Conservation (phyloP, 768 basidiomycete genomes). For the Hirschioporus abietinus region DNA sequence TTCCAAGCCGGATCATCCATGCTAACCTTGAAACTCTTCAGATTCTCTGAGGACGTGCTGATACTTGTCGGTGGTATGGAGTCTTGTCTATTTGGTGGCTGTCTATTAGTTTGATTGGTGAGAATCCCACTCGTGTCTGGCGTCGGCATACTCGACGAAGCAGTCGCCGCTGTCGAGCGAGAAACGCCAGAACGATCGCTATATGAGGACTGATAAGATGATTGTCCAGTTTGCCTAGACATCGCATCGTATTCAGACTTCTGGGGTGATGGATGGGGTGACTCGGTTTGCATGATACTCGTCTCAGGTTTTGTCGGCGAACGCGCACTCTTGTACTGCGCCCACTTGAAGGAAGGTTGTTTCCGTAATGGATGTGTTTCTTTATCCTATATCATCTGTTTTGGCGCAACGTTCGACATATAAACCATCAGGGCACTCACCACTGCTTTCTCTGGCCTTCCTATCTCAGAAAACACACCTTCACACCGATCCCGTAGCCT, state of each 20-base stretch:
- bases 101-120: background rate
- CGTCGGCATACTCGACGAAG: background rate
- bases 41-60: conserved; percentile 41
- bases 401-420: background rate
- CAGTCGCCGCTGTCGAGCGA: background rate
- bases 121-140: background rate
- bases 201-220: background rate
- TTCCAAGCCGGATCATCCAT: conserved; percentile 99
- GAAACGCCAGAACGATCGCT: background rate
- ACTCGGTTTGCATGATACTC: conserved; percentile 40
- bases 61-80: background rate
- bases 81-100: background rate
- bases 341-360: conserved; percentile 88
- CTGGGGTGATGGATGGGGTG: conserved; percentile 76
- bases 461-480: background rate
- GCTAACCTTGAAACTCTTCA: conserved; percentile 96
- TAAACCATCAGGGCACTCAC: background rate
- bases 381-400: conserved; percentile 13
- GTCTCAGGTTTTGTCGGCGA: conserved; percentile 77
- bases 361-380: conserved; percentile 49
- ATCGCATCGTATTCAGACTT: conserved; percentile 62
- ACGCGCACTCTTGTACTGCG: conserved; percentile 67
- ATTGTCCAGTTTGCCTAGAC: conserved; percentile 11
- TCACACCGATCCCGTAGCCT: conserved; percentile 75
- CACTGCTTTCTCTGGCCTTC: background rate